Percentiles rank a stretch among this genome's conserved stretches.
Evolutionary conservation across 2,329 filamentous ascomycete species (phyloP).

Genomic region (Botrytis byssoidea): DNA sequence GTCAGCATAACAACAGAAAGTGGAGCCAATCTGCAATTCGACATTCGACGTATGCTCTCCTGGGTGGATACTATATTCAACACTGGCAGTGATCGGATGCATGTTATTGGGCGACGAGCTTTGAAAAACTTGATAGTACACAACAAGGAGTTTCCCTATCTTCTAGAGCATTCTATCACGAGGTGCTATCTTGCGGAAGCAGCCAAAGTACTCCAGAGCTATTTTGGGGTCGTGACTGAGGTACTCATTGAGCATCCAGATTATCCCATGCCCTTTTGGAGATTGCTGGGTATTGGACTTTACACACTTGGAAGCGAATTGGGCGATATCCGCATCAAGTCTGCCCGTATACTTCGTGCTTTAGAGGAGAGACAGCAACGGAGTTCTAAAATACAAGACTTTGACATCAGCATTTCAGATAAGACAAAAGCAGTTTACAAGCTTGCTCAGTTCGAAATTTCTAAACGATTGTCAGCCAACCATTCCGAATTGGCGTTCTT

Average conservation of each 20-base stretch:
- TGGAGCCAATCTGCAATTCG: constrained; percentile 83
- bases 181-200: constrained; percentile 83
- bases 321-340: constrained; percentile 84
- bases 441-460: constrained; percentile 94
- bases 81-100: constrained; percentile 86
- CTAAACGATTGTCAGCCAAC: constrained; percentile 81
- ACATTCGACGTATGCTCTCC: constrained; percentile 84
- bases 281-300: constrained; percentile 79
- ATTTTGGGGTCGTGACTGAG: constrained; percentile 88
- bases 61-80: constrained; percentile 97
- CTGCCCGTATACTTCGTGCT: constrained; percentile 73
- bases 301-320: constrained; percentile 92
- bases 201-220: constrained; percentile 85
- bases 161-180: constrained; percentile 86
- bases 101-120: constrained; percentile 83
- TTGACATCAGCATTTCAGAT: constrained; percentile 97
- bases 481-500: constrained; percentile 88
- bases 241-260: constrained; percentile 81
- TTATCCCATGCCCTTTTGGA: constrained; percentile 86
- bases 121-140: constrained; percentile 86
- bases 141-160: constrained; percentile 81
- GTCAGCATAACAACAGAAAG: constrained; percentile 87
- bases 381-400: constrained; percentile 90
- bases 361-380: constrained; percentile 81
- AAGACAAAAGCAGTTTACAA: constrained; percentile 99